Conservation (phyloP, 2,329 filamentous ascomycete genomes). For the Bertia moriformis region DNA sequence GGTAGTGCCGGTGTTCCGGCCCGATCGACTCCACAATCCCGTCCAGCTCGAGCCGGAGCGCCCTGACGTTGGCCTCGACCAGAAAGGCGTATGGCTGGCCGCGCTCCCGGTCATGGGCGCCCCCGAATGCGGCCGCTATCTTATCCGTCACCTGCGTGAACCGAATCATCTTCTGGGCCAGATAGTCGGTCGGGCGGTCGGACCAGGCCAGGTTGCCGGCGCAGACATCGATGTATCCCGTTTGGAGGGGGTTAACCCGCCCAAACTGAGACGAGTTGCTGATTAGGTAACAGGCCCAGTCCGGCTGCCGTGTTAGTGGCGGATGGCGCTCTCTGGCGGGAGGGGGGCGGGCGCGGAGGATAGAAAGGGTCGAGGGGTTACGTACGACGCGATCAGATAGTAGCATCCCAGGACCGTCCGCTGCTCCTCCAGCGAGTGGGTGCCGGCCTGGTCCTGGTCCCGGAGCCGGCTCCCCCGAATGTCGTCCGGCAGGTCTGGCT, state of each 20-base stretch:
- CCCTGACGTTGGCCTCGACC: constrained; percentile 15
- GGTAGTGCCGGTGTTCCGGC: constrained; percentile 10
- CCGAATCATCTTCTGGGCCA: constrained; percentile 16
- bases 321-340: too few species aligned
- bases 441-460: constrained; percentile 8
- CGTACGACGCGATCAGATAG: constrained; percentile 22
- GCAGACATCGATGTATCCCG: constrained; percentile 16
- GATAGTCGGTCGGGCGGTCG: constrained; percentile 12
- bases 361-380: background rate
- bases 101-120: constrained; percentile 11
- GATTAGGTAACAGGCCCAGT: too few species aligned
- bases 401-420: constrained; percentile 22
- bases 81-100: constrained; percentile 14
- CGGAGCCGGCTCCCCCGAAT: constrained; percentile 5
- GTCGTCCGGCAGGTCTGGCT: constrained; percentile 3
- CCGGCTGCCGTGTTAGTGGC: too few species aligned
- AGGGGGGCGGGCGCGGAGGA: too few species aligned
- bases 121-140: constrained; percentile 16
- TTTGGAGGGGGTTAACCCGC: constrained; percentile 15
- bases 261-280: constrained; percentile 22
- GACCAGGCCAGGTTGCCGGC: constrained; percentile 12
- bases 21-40: constrained; percentile 14
- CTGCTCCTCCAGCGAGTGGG: constrained; percentile 19
- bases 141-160: constrained; percentile 19
- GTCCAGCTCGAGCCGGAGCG: constrained; percentile 16